Conservation (phyloP, 73 alveolate genomes). For the Stentor roeselii region DNA sequence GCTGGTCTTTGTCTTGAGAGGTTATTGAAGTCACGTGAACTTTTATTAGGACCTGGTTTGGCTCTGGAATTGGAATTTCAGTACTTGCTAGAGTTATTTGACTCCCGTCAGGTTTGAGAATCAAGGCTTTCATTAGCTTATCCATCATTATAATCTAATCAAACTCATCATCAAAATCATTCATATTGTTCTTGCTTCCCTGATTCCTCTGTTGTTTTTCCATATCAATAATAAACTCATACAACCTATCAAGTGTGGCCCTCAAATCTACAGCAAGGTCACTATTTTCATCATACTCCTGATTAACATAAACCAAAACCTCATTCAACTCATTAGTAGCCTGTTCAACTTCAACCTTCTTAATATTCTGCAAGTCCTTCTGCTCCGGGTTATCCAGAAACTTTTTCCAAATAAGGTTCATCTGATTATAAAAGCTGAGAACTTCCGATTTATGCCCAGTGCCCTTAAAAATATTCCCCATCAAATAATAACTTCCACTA, state of each 20-base stretch:
- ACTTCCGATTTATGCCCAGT: not conserved
- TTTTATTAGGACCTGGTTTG: conserved; percentile 17
- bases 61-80: not conserved
- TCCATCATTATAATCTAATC: too few relatives aligned
- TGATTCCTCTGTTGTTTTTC: not conserved
- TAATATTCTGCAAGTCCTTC: not conserved
- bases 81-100: not conserved
- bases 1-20: not conserved
- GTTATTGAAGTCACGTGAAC: not conserved
- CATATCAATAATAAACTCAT: conserved; percentile 7
- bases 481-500: not conserved
- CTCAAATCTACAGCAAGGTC: conserved; percentile 1
- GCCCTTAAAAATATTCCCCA: conserved; percentile 12
- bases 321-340: conserved; percentile 12
- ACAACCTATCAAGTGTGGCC: not conserved
- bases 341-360: conserved; percentile 11
- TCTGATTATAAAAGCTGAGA: conserved; percentile 11
- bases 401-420: conserved; percentile 18
- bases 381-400: not conserved
- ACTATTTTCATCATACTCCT: not conserved
- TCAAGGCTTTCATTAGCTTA: not conserved
- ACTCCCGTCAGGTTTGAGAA: not conserved
- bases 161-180: not conserved
- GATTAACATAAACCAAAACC: not conserved
- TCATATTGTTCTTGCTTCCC: not conserved